Evolutionary conservation across 129 eudicot genomes (phyloP).

Genomic region (Artemisia annua): DNA sequence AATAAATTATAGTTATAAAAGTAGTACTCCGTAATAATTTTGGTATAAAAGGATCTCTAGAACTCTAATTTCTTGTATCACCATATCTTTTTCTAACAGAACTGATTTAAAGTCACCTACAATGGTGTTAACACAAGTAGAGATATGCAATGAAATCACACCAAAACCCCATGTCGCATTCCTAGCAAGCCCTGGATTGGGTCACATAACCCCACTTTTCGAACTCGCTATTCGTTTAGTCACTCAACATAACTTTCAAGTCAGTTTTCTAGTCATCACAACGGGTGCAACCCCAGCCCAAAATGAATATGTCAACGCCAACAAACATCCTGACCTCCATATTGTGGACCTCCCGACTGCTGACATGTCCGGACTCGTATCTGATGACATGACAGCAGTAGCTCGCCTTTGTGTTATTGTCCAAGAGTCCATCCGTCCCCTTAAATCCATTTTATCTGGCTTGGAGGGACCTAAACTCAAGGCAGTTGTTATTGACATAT

Average conservation of each 20-base stretch:
- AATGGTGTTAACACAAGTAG: too few species aligned
- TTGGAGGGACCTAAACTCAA: slow-evolving; percentile 18
- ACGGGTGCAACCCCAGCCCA: slow-evolving; percentile 31
- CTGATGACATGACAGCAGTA: slow-evolving; percentile 10
- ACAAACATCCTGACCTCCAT: slow-evolving; percentile 34
- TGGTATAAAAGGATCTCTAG: too few species aligned
- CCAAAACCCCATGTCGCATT: slow-evolving; percentile 47
- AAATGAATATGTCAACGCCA: slow-evolving; percentile 28
- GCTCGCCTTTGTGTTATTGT: slow-evolving; percentile 18
- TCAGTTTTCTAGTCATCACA: slow-evolving; percentile 48
- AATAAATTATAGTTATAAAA: too few species aligned
- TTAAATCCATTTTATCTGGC: slow-evolving; percentile 20
- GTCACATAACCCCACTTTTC: slow-evolving; percentile 52
- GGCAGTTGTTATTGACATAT: slow-evolving; percentile 47
- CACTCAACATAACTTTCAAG: slow-evolving; percentile 31
- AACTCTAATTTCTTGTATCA: too few species aligned
- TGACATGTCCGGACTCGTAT: slow-evolving; percentile 28
- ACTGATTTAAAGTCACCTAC: too few species aligned
- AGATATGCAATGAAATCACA: background rate
- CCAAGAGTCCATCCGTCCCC: slow-evolving; percentile 39
- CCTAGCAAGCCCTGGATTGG: slow-evolving; percentile 64
- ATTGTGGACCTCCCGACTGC: slow-evolving; percentile 43
- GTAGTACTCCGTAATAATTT: too few species aligned
- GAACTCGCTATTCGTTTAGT: slow-evolving; percentile 44
- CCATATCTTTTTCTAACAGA: too few species aligned